These are phyloP conservation scores for Microcera coccophila DNA, from an alignment of 2,329 filamentous ascomycete species.

Conservation along the genomic window DNA sequence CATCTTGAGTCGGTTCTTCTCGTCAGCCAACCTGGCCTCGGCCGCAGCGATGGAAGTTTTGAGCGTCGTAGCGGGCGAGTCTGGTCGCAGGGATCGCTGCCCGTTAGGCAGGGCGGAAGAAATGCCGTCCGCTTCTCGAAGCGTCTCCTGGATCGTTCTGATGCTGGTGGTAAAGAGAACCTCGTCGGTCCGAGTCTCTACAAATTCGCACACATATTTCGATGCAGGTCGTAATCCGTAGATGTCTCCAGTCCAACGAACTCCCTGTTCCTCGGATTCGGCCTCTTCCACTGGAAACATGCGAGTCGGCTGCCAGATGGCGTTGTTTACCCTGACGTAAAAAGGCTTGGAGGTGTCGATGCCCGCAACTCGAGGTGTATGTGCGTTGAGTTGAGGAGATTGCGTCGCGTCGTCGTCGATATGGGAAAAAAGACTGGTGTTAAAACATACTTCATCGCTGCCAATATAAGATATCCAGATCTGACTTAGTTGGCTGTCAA, in stretches of 20 bases:
- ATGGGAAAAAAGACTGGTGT: constrained; percentile 61
- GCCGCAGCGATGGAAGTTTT: constrained; percentile 71
- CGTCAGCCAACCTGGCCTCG: constrained; percentile 66
- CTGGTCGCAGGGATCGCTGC: constrained; percentile 64
- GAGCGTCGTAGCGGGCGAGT: constrained; percentile 72
- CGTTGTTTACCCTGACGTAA: constrained; percentile 73
- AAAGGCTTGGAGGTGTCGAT: constrained; percentile 71
- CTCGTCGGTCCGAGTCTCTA: constrained; percentile 61
- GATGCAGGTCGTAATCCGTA: constrained; percentile 66
- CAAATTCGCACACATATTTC: constrained; percentile 75
- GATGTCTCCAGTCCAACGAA: constrained; percentile 68
- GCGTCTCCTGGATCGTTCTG: constrained; percentile 54
- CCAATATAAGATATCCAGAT: constrained; percentile 81
- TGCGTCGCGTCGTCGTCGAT: constrained; percentile 34
- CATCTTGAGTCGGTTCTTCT: constrained; percentile 64
- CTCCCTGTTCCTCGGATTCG: constrained; percentile 37
- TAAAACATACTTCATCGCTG: constrained; percentile 73
- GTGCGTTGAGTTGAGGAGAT: constrained; percentile 24
- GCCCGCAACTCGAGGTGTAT: constrained; percentile 40
- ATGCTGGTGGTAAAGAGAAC: constrained; percentile 70
- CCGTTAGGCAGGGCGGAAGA: constrained; percentile 35
- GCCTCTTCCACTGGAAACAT: constrained; percentile 52
- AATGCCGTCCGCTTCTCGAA: constrained; percentile 31
- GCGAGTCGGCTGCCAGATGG: constrained; percentile 73
- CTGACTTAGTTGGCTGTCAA: constrained; percentile 64